Percentiles rank a stretch among this genome's conserved stretches.
phyloP scores from a whole-genome alignment of 2,329 filamentous ascomycete genomes.

The Diaporthe sp. region DNA sequence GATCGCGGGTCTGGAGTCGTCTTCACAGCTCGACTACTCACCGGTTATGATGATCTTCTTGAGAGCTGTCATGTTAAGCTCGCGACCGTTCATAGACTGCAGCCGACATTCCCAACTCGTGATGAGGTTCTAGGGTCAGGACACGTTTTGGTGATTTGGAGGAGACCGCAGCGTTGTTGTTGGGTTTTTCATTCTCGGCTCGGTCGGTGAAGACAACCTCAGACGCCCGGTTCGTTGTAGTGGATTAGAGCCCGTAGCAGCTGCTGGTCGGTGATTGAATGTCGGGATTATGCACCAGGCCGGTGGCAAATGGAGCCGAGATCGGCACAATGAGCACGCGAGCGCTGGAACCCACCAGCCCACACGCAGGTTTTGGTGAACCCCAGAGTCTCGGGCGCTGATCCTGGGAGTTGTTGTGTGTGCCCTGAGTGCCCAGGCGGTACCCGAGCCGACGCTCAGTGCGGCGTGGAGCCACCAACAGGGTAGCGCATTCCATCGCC shows the following conservation, averaged over 20 bases:
- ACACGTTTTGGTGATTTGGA: not conserved
- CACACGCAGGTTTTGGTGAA: not conserved
- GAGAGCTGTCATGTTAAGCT: no score
- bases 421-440: not conserved
- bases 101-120: no score
- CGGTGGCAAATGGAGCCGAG: not conserved
- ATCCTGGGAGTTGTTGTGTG: not conserved
- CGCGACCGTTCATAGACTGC: no score
- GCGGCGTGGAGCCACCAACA: not conserved
- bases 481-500: not conserved
- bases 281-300: not conserved
- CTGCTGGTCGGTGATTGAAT: not conserved
- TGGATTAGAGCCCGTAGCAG: not conserved
- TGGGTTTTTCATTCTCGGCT: no score
- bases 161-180: no score
- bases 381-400: not conserved
- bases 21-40: no score
- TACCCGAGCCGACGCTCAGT: not conserved
- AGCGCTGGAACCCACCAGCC: not conserved
- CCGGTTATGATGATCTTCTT: no score
- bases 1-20: no score
- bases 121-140: no score
- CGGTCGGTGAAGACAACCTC: no score
- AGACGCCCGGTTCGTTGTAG: no score
- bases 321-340: constrained; percentile 20